These are phyloP conservation scores for Coemansia sp. DNA, from an alignment of 192 early-diverging fungal species.

Conservation along the genomic window DNA sequence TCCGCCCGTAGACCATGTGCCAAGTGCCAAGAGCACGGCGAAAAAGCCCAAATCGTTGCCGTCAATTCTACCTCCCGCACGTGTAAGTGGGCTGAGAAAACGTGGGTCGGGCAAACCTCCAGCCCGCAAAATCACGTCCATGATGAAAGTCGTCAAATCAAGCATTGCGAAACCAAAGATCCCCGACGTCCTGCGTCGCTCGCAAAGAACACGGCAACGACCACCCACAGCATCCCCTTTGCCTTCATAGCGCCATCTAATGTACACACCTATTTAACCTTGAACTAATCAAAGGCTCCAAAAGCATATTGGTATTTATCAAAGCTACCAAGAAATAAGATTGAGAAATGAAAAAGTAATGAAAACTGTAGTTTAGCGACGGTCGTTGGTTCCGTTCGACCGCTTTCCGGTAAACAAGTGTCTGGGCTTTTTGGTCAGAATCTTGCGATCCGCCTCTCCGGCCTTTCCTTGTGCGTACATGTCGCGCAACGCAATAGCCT, in stretches of 20 bases:
- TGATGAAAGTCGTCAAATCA: conserved; percentile 45
- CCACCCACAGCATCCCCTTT: background rate
- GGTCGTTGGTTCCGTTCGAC: conserved; percentile 74
- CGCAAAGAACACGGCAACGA: background rate
- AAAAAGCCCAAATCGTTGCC: conserved; percentile 3
- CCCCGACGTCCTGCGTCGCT: conserved; percentile 2
- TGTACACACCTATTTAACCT: background rate
- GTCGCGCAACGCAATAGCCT: conserved; percentile 70
- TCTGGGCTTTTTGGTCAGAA: conserved; percentile 92
- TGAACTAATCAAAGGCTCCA: background rate
- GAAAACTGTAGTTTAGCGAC: conserved; percentile 64
- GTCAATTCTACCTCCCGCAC: background rate
- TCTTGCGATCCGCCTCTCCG: conserved; percentile 94
- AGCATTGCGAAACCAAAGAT: conserved; percentile 2
- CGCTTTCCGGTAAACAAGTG: conserved; percentile 96
- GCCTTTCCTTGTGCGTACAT: conserved; percentile 74
- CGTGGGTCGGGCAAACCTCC: background rate
- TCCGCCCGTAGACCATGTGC: too few species aligned
- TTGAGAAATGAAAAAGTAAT: too few species aligned
- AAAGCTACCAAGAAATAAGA: too few species aligned
- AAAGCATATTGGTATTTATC: too few species aligned
- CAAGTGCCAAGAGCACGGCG: too few species aligned
- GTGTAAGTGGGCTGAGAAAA: background rate
- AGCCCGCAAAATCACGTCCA: conserved; percentile 35
- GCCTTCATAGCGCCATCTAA: background rate